phyloP scores from a whole-genome alignment of 768 basidiomycete genomes.

The Tylopilus sp. region DNA sequence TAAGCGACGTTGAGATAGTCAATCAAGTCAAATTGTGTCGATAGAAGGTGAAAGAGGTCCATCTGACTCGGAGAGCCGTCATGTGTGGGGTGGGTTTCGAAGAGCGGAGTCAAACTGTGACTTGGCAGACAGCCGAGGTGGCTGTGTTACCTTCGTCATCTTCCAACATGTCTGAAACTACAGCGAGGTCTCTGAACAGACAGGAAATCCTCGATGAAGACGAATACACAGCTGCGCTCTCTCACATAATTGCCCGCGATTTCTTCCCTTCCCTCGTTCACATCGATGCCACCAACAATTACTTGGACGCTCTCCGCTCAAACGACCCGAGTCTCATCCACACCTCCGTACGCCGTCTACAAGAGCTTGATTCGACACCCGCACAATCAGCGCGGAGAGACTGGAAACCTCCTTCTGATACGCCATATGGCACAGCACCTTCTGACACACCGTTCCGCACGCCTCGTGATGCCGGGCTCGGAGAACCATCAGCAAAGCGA shows the following conservation, averaged over 20 bases:
- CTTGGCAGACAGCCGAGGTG: too few species aligned
- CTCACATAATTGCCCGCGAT: conserved; percentile 91
- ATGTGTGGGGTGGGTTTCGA: too few species aligned
- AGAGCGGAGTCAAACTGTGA: too few species aligned
- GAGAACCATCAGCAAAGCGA: conserved; percentile 52
- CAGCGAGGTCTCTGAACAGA: conserved; percentile 60
- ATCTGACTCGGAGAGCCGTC: too few species aligned
- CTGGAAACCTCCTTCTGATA: conserved; percentile 52
- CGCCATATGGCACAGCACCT: conserved; percentile 58
- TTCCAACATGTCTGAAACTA: conserved; percentile 33
- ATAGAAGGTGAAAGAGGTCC: too few species aligned
- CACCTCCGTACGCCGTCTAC: conserved; percentile 69
- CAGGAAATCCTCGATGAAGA: conserved; percentile 86
- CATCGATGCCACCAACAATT: conserved; percentile 83
- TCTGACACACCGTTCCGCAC: conserved; percentile 64
- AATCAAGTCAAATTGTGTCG: too few species aligned
- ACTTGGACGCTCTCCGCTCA: conserved; percentile 76
- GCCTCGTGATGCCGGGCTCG: conserved; percentile 34
- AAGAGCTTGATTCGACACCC: conserved; percentile 59
- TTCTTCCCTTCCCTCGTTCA: conserved; percentile 95
- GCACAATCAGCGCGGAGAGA: conserved; percentile 25
- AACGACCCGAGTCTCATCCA: conserved; percentile 75
- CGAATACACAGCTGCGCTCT: conserved; percentile 87
- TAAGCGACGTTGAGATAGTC: too few species aligned
- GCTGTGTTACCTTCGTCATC: conserved; percentile 4